These are phyloP conservation scores for Nematodospora anomalae DNA, from an alignment of 1,139 yeast species.

Conservation along the genomic window DNA sequence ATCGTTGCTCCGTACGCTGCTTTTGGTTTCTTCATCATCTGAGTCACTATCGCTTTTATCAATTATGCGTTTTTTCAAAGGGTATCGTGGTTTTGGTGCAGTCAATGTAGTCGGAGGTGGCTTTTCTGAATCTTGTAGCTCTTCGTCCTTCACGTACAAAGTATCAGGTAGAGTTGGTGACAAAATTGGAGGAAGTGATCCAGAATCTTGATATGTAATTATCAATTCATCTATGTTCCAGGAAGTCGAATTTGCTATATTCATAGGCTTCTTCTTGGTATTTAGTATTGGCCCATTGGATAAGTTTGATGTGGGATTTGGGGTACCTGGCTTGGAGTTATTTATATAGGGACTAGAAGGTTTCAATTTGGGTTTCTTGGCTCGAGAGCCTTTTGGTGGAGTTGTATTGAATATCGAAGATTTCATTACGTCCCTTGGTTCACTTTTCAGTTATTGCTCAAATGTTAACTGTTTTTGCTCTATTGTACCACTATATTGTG, in stretches of 20 bases:
- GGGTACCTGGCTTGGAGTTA: slow-evolving; percentile 12
- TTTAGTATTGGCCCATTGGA: background rate
- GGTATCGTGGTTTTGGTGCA: slow-evolving; percentile 13
- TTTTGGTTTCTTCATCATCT: slow-evolving; percentile 4
- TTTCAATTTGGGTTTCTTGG: slow-evolving; percentile 15
- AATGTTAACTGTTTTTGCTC: too few species aligned
- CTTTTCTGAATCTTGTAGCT: background rate
- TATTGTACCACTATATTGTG: background rate
- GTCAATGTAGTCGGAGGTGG: background rate
- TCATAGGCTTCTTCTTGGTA: slow-evolving; percentile 1
- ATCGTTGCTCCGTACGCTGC: slow-evolving; percentile 4
- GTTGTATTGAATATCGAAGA: slow-evolving; percentile 14
- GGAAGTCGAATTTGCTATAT: slow-evolving; percentile 6
- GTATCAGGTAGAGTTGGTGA: slow-evolving; percentile 41
- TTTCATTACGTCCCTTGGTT: slow-evolving; percentile 1
- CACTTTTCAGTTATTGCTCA: too few species aligned
- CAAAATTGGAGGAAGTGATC: slow-evolving; percentile 38
- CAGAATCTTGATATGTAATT: slow-evolving; percentile 34
- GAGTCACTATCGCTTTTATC: slow-evolving; percentile 5
- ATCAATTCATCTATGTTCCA: slow-evolving; percentile 48
- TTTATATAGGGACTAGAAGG: slow-evolving; percentile 21
- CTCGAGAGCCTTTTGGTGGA: slow-evolving; percentile 3
- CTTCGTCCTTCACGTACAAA: slow-evolving; percentile 1
- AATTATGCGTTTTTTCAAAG: slow-evolving; percentile 8
- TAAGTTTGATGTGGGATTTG: slow-evolving; percentile 6